Conservation (phyloP, 257 asterid genomes). For the Solanum appendiculatum region DNA sequence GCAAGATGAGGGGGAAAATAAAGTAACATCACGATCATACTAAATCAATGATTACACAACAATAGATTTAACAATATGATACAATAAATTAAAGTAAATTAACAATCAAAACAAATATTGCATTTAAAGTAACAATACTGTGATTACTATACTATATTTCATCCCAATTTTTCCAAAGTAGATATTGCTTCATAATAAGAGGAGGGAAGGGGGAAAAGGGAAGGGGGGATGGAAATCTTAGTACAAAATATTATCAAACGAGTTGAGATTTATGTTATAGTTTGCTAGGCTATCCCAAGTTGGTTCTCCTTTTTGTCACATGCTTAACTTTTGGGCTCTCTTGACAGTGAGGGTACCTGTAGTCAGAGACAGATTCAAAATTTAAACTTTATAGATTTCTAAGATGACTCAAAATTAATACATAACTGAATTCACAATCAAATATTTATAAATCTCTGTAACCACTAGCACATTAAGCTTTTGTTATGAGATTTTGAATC, state of each 20-base stretch:
- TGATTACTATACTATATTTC: background rate
- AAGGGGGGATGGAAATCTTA: no score
- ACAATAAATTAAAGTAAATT: background rate
- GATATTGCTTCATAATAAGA: no score
- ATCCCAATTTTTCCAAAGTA: background rate
- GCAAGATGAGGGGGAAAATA: background rate
- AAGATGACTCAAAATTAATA: background rate
- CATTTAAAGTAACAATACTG: background rate
- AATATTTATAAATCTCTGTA: background rate
- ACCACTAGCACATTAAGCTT: background rate
- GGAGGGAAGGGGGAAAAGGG: no score
- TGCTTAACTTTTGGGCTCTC: no score
- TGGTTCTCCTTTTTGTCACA: background rate
- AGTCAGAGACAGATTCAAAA: background rate
- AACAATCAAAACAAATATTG: background rate
- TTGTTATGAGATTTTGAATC: background rate
- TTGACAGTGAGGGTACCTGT: background rate
- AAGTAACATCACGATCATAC: background rate
- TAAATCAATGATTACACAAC: background rate
- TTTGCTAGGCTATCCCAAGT: background rate
- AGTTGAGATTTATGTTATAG: background rate
- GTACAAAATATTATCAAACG: no score
- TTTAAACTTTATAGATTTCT: background rate
- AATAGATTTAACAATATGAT: background rate
- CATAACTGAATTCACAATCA: background rate